Base-by-base conservation (phyloP, 495 filamentous ascomycete species). In the Lineolata rhizophorae region DNA sequence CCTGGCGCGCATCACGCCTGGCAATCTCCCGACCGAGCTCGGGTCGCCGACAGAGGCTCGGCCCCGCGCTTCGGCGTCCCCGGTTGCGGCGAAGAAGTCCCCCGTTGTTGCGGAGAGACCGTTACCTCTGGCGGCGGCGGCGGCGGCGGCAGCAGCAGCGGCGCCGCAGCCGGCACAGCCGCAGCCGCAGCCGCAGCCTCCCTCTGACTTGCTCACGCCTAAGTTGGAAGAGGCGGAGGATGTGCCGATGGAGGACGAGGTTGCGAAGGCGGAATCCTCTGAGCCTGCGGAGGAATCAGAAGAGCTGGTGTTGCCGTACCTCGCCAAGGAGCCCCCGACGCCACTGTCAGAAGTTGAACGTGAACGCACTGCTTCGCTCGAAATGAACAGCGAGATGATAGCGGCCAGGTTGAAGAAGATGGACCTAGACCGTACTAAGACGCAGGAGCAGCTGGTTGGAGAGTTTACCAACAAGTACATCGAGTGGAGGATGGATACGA, bases 401-500 rank as follows among this genome's bases (percentile, higher is more conserved):
- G n/a, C n/a, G n/a, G n/a, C n/a, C n/a, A n/a, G n/a, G n/a, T n/a
- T n/a, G n/a, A n/a, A n/a, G n/a, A n/a, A n/a, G n/a, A n/a, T n/a
- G n/a, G n/a, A n/a, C n/a, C n/a, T n/a, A n/a, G n/a, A n/a, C n/a
- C n/a, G n/a, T n/a, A n/a, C n/a, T n/a, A n/a, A n/a, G n/a, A n/a
- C n/a, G n/a, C n/a, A 52, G 37, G 18, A 52, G 37, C 41, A 40
- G 4, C 52, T 55, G 0, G 46, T 59, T 18, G 48, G 60, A 24
- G 46, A 56, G 30, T 64, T 59, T 43, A 37, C 54, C 24, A 35
- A 37, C 13, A 41, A 47, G 18, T 71, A 58, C 53, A 63, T 52
- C 41, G 44, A 42, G 20, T 73, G 55, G 65, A 51, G 57, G 29
- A 27, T 58, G 4, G 38, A 44, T 20, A 49, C 67, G 4, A 53